Base-by-base conservation (phyloP, 2,329 filamentous ascomycete genomes). In the Pyrenophora teres region DNA sequence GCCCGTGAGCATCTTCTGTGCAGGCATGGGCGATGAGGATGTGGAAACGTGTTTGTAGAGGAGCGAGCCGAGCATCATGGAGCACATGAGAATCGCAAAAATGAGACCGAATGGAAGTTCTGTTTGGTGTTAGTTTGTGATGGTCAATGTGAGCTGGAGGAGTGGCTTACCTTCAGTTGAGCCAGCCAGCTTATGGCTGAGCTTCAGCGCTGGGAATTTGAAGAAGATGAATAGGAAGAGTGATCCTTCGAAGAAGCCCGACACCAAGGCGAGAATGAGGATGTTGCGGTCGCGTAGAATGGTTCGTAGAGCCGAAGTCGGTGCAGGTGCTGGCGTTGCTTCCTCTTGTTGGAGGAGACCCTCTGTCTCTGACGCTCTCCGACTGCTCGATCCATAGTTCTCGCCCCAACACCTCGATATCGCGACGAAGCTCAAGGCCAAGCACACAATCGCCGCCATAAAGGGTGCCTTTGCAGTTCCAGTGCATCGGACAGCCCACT, bases 161-260 rank as follows among this genome's bases (percentile, higher is more conserved):
- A 15, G 8, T n/a, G 35, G 40, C 63, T 50, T 63, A 68, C 68
- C 64, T 21, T 62, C 57, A 43, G 61, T 62, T n/a, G 65, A 62
- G 13, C 62, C 65, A 8, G 65, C 53, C 18, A 69, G 25, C 35
- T 69, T 61, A 36, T 71, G 68, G 33, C 60, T 65, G 9, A 68
- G 55, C 46, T 67, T 79, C n/a, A 86, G 70, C 3, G 81, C 78
- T 1, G 81, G 79, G 0, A 82, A 81, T 79, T 83, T 85, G 73
- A 84, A 85, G 68, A 85, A 86, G 50, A 86, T 81, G 62, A 85
- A 85, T 9, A 86, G 75, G 62, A 85, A 86, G 75, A 86, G 82
- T 23, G 81, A 78, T 16, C 82, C 82, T 69, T 87, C 84, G 60
- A 86, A 85, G 64, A 83, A 78, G 51, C 78, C 83, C 3, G 81